These are phyloP conservation scores for Pleurotus tuber-regium DNA, from an alignment of 768 basidiomycete species.

Conservation along the genomic window DNA sequence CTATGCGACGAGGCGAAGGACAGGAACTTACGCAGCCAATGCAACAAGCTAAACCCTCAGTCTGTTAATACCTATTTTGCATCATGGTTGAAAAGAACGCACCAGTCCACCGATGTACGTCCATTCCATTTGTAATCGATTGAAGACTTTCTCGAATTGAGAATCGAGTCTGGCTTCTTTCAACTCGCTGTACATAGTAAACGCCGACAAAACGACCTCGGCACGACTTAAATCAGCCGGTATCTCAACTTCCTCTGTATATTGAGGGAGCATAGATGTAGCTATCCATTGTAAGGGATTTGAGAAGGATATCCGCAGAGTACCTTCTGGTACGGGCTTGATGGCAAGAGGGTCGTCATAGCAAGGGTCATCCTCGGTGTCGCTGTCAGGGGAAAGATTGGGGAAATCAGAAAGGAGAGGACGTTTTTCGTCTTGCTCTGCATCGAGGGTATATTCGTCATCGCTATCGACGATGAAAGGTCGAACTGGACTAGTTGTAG, in stretches of 20 bases:
- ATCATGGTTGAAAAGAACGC: too few species aligned
- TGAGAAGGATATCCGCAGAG: constrained; percentile 30
- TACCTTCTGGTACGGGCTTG: constrained; percentile 26
- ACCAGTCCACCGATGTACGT: constrained; percentile 62
- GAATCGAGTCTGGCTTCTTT: constrained; percentile 42
- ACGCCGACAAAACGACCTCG: constrained; percentile 42
- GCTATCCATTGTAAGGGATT: constrained; percentile 15
- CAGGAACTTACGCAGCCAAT: constrained; percentile 47
- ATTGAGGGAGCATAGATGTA: constrained; percentile 31
- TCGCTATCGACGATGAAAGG: constrained; percentile 45
- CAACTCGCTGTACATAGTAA: constrained; percentile 59
- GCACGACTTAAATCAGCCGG: constrained; percentile 21
- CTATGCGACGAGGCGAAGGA: neutral
- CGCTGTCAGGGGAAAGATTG: constrained; percentile 15
- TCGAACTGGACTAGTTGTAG: constrained; percentile 25
- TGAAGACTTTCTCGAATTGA: constrained; percentile 49
- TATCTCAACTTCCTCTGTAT: constrained; percentile 40
- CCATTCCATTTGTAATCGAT: constrained; percentile 59
- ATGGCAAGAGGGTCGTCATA: constrained; percentile 18
- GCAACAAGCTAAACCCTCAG: constrained; percentile 46
- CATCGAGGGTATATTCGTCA: constrained; percentile 28
- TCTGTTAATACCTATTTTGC: too few species aligned
- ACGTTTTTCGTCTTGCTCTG: constrained; percentile 21
- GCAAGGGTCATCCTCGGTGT: constrained; percentile 16
- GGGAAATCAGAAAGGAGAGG: constrained; percentile 17